Evolutionary conservation across 2,329 filamentous ascomycete genomes (phyloP), one percentile per base, ranked within the genome.

Genomic region (Sarocladiaceae sp.): DNA sequence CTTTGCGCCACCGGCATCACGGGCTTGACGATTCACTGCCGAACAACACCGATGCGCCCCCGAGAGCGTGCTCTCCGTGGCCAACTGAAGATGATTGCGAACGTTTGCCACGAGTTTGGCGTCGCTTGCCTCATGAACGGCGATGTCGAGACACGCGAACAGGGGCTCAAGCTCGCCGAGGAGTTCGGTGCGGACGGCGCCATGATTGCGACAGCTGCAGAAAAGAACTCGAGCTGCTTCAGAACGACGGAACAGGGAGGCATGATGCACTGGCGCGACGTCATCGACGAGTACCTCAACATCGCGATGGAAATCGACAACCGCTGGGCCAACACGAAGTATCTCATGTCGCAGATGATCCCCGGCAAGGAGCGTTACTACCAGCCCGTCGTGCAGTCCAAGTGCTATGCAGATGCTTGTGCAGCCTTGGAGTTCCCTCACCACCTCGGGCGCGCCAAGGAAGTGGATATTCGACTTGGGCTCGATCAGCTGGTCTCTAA

Each of bases 101-200:
- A 80, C 4, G 73, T 95, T 1, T 98, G 93, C 58, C 82, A 77
- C 50, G 82, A 89, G 51, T 82, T 82, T 10, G 91, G 91, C 21
- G 89, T 98, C 2, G 89, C 91, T 7, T 96, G 91, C 58, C 66
- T 97, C 32, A 90, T 97, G 82, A 98, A 98, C 58, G 93, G 93
- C 39, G 93, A 98, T 57, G 89, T 98, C 0, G 79, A 75, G 45
- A 79, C 72, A 29, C 78, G 86, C 45, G 84, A 88, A 42, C 72
- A 95, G 47, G 91, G 82, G 0, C 58, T 85, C 6, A 61, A 70
- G 47, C 72, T 98, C 6, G 83, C 89, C 49, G 57, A 76, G 20
- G 84, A 95, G 60, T 96, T 78, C 58, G 83, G 82, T n/a, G 86
- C 85, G 5, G 90, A 97, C 58, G 91, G 90, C 5, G 93, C 88